Base-by-base conservation (phyloP, 148 eudicot species). In the Agrostemma githago region DNA sequence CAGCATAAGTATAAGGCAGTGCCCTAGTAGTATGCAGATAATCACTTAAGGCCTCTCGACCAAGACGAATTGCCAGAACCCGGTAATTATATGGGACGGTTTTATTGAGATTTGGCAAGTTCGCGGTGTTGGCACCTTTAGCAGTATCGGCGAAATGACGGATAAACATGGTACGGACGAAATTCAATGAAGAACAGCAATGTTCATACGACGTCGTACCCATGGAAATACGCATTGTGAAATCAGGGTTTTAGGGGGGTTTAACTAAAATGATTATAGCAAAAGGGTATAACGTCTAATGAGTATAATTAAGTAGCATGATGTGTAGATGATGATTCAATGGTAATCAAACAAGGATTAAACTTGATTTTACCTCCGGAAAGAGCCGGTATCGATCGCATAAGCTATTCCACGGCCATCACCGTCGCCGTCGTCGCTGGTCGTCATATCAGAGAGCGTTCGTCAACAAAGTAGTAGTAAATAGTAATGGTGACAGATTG, bases 21-120 rank as follows among this genome's bases (percentile, higher is more conserved):
- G 82, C 74, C 63, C 87, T 79, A 6, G 89, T 88, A 26, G 77
- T 20, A 80, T 92, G 96, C 26, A 92, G 86, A 78, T 92, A 92
- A 16, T 92, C 95, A 0, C 85, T 82, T 60, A 92, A 75, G 19
- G 78, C 88, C 19, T 72, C 74, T 20, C 81, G 89, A 15, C 89
- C 90, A 56, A 77, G 71, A 65, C 80, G 74, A 12, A 88, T 76
- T 61, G 83, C 87, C 77, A 63, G 70, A 64, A 70, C 26, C n/a
- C 88, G 83, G 79, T 80, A 56, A 19, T 66, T 85, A 8, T 61
- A 39, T 6, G 84, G 89, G 71, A 92, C 14, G n/a, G 14, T 81
- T 75, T 85, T 85, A 26, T 26, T 26, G 44, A 88, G 82, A 17
- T 14, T 74, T 10, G 73, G 80, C 42, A 78, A 80, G 37, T 19